These are phyloP conservation scores for Lepraria neglecta DNA, from an alignment of 495 filamentous ascomycete genomes.

Conservation along the genomic window DNA sequence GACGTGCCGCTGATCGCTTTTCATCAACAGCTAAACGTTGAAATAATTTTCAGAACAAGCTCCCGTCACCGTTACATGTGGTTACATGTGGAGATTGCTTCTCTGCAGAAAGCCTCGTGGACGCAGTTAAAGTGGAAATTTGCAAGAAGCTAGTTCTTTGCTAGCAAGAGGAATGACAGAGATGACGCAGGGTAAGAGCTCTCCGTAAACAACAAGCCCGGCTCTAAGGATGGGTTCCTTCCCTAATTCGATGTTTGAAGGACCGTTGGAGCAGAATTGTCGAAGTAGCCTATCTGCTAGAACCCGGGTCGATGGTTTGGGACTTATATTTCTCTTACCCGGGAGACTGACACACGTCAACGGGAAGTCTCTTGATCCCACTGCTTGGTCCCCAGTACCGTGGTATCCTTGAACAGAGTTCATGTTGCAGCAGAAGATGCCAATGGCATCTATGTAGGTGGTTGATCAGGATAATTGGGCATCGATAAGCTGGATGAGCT, in stretches of 20 bases:
- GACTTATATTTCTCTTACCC: neutral
- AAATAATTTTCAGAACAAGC: neutral
- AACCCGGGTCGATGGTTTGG: conserved; percentile 2
- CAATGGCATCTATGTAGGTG: too few relatives aligned
- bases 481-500: too few relatives aligned
- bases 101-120: neutral
- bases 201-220: conserved; percentile 7
- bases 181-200: conserved; percentile 6
- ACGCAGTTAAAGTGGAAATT: conserved; percentile 3
- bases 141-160: conserved; percentile 6
- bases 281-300: conserved; percentile 8
- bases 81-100: conserved; percentile 4
- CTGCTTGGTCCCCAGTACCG: neutral
- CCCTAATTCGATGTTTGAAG: conserved; percentile 4
- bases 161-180: conserved; percentile 10
- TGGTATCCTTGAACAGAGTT: too few relatives aligned
- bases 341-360: conserved; percentile 5
- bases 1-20: neutral
- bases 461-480: too few relatives aligned
- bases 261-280: neutral
- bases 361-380: conserved; percentile 4
- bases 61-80: neutral
- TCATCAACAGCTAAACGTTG: neutral
- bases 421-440: too few relatives aligned
- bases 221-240: conserved; percentile 4